phyloP scores from a whole-genome alignment of 2,329 filamentous ascomycete species.

The Fusarium fracticaudum region DNA sequence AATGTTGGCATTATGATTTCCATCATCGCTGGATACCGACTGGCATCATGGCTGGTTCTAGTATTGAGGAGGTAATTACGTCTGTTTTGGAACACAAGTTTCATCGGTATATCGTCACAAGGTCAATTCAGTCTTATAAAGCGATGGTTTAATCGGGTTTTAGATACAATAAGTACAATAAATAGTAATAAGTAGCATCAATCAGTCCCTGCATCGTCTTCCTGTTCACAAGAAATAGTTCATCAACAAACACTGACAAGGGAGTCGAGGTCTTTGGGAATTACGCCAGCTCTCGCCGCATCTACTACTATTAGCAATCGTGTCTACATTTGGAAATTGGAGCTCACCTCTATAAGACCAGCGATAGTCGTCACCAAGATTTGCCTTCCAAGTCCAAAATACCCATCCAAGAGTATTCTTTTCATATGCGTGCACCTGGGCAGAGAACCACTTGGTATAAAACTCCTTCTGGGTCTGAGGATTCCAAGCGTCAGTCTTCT shows the following conservation, averaged over 20 bases:
- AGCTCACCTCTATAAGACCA: constrained; percentile 40
- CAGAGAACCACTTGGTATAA: constrained; percentile 41
- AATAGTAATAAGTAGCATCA: neutral
- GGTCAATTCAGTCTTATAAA: neutral
- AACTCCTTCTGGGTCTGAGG: constrained; percentile 35
- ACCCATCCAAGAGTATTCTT: constrained; percentile 37
- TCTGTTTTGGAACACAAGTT: neutral
- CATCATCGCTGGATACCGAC: constrained; percentile 70
- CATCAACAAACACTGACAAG: constrained; percentile 31
- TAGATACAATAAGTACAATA: neutral
- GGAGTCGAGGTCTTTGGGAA: constrained; percentile 31
- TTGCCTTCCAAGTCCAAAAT: constrained; percentile 41
- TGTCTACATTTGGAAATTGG: neutral
- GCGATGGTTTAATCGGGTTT: neutral
- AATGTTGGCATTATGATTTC: constrained; percentile 80
- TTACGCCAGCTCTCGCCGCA: constrained; percentile 35
- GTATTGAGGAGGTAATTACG: constrained; percentile 39
- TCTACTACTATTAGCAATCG: constrained; percentile 12
- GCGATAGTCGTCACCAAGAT: constrained; percentile 39
- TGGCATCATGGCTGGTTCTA: constrained; percentile 71
- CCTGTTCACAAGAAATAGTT: neutral
- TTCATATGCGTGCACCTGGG: constrained; percentile 40
- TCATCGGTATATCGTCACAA: neutral
- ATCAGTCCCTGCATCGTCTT: neutral
- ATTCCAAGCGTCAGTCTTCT: constrained; percentile 51